Evolutionary conservation across 352 stramenopile species (phyloP).

Genomic region (Globisporangium canariense): DNA sequence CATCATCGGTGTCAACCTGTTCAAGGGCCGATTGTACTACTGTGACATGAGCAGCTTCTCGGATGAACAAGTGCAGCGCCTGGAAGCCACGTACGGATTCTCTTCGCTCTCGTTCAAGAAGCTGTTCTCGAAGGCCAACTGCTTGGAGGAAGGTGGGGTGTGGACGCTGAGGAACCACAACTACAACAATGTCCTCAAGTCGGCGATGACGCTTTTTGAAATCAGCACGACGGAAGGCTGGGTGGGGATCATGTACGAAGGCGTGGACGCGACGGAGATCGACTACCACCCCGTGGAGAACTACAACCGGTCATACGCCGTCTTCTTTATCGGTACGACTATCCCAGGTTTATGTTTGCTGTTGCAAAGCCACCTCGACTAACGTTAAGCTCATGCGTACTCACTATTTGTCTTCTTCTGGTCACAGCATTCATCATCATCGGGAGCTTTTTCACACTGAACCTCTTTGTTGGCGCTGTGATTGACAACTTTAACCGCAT

Average conservation of each 20-base stretch:
- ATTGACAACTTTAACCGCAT: slow-evolving; percentile 87
- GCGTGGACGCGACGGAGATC: slow-evolving; percentile 66
- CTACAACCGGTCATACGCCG: slow-evolving; percentile 52
- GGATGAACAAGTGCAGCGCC: slow-evolving; percentile 10
- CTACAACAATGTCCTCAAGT: slow-evolving; percentile 66
- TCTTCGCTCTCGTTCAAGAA: slow-evolving; percentile 39
- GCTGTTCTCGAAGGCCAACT: slow-evolving; percentile 35
- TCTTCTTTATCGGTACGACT: slow-evolving; percentile 70
- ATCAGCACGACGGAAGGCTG: slow-evolving; percentile 87
- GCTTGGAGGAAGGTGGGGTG: slow-evolving; percentile 21
- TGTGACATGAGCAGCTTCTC: slow-evolving; percentile 54
- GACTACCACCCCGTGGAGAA: slow-evolving; percentile 70
- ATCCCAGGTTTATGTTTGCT: background rate
- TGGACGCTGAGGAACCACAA: slow-evolving; percentile 36
- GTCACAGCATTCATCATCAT: slow-evolving; percentile 76
- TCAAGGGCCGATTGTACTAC: slow-evolving; percentile 82
- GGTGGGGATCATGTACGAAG: slow-evolving; percentile 77
- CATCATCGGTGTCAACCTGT: slow-evolving; percentile 60
- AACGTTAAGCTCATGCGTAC: background rate
- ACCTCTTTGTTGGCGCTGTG: slow-evolving; percentile 87
- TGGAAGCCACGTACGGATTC: slow-evolving; percentile 38
- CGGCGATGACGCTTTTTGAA: slow-evolving; percentile 72
- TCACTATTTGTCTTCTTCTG: background rate
- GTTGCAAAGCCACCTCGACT: background rate
- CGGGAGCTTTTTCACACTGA: slow-evolving; percentile 83